phyloP scores from a whole-genome alignment of 768 basidiomycete species.

The Obba rivulosa region DNA sequence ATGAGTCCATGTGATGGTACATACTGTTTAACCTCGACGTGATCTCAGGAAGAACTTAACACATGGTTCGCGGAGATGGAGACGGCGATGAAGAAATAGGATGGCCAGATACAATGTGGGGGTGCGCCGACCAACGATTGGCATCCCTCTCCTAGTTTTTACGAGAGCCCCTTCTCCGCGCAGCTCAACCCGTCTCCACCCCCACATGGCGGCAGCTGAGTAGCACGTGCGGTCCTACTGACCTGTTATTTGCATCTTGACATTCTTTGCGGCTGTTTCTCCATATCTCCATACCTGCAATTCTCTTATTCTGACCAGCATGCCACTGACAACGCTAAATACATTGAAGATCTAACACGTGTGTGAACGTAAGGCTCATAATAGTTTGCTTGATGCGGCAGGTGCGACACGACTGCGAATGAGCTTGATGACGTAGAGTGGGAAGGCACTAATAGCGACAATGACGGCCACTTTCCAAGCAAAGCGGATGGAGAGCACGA shows the following conservation, averaged over 20 bases:
- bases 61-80: too few species aligned
- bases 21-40: too few species aligned
- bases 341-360: conserved; percentile 14
- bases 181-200: conserved; percentile 47
- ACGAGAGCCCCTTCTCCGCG: conserved; percentile 40
- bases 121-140: conserved; percentile 33
- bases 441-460: conserved; percentile 89
- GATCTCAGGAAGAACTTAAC: too few species aligned
- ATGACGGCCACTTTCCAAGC: conserved; percentile 95
- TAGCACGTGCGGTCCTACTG: not conserved
- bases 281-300: conserved; percentile 24
- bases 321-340: conserved; percentile 23
- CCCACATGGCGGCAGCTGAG: conserved; percentile 27
- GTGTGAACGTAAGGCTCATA: conserved; percentile 2
- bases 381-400: conserved; percentile 88
- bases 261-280: conserved; percentile 11
- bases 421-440: conserved; percentile 86
- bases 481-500: conserved; percentile 84
- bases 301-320: conserved; percentile 22
- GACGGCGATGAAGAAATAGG: too few species aligned
- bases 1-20: too few species aligned
- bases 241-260: conserved; percentile 18
- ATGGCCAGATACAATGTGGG: too few species aligned
- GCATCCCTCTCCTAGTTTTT: conserved; percentile 45
- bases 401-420: conserved; percentile 85